Conservation (phyloP, 257 asterid species). For the Penstemon barbatus region DNA sequence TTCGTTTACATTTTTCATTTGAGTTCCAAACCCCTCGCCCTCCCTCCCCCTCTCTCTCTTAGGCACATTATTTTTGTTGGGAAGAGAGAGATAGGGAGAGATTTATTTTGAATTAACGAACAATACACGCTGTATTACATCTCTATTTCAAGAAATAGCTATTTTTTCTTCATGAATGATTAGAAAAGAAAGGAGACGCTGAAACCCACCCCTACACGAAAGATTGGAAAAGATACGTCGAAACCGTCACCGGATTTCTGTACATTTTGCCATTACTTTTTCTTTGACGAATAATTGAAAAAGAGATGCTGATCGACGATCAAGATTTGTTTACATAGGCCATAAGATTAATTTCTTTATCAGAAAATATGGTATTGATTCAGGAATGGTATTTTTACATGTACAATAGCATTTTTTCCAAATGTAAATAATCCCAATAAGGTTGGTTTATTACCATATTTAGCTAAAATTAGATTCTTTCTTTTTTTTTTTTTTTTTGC, state of each 20-base stretch:
- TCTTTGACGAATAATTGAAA: no score
- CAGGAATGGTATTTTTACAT: constrained; percentile 16
- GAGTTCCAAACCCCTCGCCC: no score
- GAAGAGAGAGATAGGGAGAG: constrained; percentile 19
- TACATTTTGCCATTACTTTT: no score
- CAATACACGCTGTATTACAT: no score
- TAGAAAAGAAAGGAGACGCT: neutral
- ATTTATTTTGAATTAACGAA: no score
- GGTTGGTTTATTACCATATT: constrained; percentile 8
- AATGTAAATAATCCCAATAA: neutral
- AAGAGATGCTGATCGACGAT: no score
- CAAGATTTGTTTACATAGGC: no score
- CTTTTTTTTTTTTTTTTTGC: neutral
- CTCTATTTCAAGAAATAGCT: no score
- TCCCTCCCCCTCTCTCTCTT: neutral
- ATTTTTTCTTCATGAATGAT: neutral
- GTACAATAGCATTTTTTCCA: constrained; percentile 3
- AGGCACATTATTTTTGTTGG: constrained; percentile 21
- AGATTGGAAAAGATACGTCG: no score
- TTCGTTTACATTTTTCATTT: constrained; percentile 17
- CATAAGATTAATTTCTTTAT: neutral
- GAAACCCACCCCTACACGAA: neutral
- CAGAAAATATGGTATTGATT: constrained; percentile 10
- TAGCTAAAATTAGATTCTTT: neutral
- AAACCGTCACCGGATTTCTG: no score